Percentiles rank a stretch among this genome's conserved stretches.
These are phyloP conservation scores for Pholiota molesta DNA, from an alignment of 768 basidiomycete genomes.

Conservation along the genomic window DNA sequence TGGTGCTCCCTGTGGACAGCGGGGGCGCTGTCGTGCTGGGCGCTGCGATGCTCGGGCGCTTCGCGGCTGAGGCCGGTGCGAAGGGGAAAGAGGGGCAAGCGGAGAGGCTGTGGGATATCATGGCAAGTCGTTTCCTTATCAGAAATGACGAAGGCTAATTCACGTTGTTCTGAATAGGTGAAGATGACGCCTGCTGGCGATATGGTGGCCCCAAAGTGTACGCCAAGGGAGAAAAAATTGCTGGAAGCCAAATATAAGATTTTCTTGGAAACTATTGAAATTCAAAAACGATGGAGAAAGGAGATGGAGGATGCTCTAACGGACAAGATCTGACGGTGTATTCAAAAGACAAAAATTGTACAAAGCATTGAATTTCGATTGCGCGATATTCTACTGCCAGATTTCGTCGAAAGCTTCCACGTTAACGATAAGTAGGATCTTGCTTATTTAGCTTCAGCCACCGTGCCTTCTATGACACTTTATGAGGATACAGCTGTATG, in stretches of 20 bases:
- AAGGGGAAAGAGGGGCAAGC: constrained; percentile 49
- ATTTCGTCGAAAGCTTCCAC: too few species aligned
- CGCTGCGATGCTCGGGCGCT: constrained; percentile 90
- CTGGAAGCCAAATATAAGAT: constrained; percentile 93
- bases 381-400: too few species aligned
- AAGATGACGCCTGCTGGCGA: constrained; percentile 91
- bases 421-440: too few species aligned
- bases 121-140: constrained; percentile 52
- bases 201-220: constrained; percentile 65
- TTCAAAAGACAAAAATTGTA: neutral
- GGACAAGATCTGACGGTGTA: neutral
- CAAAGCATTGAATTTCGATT: neutral
- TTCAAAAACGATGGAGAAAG: constrained; percentile 85
- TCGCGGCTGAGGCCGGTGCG: constrained; percentile 63
- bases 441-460: too few species aligned
- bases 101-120: constrained; percentile 84
- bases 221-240: constrained; percentile 67
- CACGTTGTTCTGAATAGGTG: constrained; percentile 48
- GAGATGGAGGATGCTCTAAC: constrained; percentile 66
- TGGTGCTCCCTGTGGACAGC: constrained; percentile 79
- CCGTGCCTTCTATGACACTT: too few species aligned
- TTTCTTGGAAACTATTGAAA: constrained; percentile 85
- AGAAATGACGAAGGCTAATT: neutral
- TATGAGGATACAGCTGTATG: too few species aligned
- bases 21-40: constrained; percentile 89